Evolutionary conservation across 1,139 yeast species (phyloP).

Genomic region (Nakaseomyces bracarensis): DNA sequence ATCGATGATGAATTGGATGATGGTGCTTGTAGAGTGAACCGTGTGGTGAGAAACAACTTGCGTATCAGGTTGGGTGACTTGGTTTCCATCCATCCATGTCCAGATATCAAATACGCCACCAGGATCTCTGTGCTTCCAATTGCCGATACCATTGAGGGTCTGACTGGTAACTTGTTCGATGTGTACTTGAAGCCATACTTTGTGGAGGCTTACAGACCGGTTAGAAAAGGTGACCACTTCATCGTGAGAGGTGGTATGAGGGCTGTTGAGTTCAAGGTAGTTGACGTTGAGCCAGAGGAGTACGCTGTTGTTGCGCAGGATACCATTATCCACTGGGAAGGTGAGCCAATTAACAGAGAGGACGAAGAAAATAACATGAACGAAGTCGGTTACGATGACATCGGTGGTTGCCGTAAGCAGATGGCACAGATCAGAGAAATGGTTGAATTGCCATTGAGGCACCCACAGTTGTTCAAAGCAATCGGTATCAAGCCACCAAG

Average conservation of each 20-base stretch:
- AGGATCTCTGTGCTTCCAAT: constrained; percentile 94
- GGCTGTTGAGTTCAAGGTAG: constrained; percentile 97
- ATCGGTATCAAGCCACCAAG: constrained; percentile 97
- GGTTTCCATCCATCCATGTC: constrained; percentile 87
- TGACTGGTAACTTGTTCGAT: constrained; percentile 95
- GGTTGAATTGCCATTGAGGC: constrained; percentile 93
- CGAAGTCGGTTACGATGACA: constrained; percentile 97
- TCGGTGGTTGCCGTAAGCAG: constrained; percentile 97
- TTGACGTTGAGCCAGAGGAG: constrained; percentile 96
- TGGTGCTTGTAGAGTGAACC: constrained; percentile 87
- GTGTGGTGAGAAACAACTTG: constrained; percentile 92
- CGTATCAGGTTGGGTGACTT: constrained; percentile 92
- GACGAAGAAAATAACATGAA: constrained; percentile 89
- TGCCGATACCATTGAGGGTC: constrained; percentile 96
- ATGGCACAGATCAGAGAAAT: constrained; percentile 98
- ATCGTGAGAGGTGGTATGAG: constrained; percentile 98
- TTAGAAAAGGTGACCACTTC: constrained; percentile 93
- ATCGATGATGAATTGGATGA: constrained; percentile 97
- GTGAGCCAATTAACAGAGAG: constrained; percentile 97
- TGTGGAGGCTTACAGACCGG: constrained; percentile 98
- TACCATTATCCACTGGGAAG: constrained; percentile 96
- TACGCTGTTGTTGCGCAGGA: constrained; percentile 98
- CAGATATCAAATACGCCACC: constrained; percentile 91
- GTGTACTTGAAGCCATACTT: constrained; percentile 96
- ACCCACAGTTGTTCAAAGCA: constrained; percentile 91